Evolutionary conservation across 2,329 filamentous ascomycete species (phyloP).

Genomic region (Myriosclerotinia curreyana): DNA sequence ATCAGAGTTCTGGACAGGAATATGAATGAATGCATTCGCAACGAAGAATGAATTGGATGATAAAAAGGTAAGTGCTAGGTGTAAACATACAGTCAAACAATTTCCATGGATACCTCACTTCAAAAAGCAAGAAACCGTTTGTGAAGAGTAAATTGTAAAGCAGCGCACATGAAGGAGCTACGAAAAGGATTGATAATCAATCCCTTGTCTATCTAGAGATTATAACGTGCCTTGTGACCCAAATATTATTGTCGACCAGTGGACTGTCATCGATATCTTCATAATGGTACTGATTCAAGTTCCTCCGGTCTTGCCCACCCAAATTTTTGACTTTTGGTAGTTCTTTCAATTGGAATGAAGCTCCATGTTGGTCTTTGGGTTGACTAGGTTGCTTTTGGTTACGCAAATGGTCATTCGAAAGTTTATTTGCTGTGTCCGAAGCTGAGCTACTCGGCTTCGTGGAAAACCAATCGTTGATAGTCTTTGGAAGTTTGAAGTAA

Average conservation of each 20-base stretch:
- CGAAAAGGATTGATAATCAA: background rate
- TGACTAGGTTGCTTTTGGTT: background rate
- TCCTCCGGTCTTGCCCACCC: background rate
- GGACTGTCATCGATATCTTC: background rate
- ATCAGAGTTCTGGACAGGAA: too few relatives aligned
- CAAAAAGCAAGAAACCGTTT: background rate
- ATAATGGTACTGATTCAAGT: background rate
- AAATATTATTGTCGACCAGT: constrained; percentile 7
- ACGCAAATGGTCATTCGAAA: constrained; percentile 3
- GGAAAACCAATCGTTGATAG: constrained; percentile 11
- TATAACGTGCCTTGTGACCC: constrained; percentile 6
- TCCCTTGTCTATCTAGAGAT: background rate
- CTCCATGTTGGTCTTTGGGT: background rate
- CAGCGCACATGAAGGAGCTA: background rate
- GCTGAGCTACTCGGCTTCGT: background rate
- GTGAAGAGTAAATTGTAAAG: background rate
- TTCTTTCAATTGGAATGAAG: background rate
- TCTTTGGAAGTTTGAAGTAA: constrained; percentile 12
- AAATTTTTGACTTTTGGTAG: background rate
- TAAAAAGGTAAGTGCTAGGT: background rate
- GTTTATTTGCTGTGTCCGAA: background rate
- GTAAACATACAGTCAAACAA: background rate
- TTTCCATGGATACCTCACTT: background rate
- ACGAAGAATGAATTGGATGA: background rate
- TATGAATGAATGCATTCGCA: too few relatives aligned